Evolutionary conservation across 2,329 filamentous ascomycete genomes (phyloP), one percentile per base, ranked within the genome.

Genomic region (Coniochaeta ligniaria): DNA sequence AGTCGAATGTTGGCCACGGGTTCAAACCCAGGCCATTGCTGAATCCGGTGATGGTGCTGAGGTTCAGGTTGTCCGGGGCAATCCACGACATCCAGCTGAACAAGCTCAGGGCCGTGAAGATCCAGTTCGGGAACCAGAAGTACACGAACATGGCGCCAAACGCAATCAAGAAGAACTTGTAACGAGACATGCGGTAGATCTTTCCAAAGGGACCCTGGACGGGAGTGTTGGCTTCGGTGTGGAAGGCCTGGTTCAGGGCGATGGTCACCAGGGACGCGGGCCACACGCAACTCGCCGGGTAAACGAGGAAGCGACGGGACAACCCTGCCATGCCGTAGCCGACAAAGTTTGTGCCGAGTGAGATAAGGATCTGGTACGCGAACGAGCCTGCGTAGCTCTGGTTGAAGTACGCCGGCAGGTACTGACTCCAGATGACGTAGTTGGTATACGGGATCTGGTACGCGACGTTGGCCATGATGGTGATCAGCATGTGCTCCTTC

Each of bases 401-500:
- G 64, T 82, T 78, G 68, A 82, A 83, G 66, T 77, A 83, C 50
- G 73, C 71, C 0, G 77, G 76, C 28, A 83, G 68, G 16, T 67
- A 75, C 68, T 83, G 80, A 2, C 75, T 77, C 78, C 78, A 81
- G 55, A 81, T 74, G 56, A 82, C 78, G 62, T 78, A 76, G 66
- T 77, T 72, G 0, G 80, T 81, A 65, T 82, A 82, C 0, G 80
- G 80, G 16, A 74, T 67, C 26, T 73, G 74, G 65, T 73, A 76
- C 14, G 79, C 78, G 14, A 82, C 81, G 68, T 88, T 87, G 60
- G 35, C 38, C 81, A 84, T 84, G 69, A 84, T 82, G 33, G 79
- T 77, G 62, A 85, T 81, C 57, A 85, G 70, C 74, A 83, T 77
- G 67, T 86, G 83, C 69, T 86, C 83, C 71, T 86, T 86, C 66